phyloP scores from a whole-genome alignment of 2,329 filamentous ascomycete species.

The Colletotrichum musicola region DNA sequence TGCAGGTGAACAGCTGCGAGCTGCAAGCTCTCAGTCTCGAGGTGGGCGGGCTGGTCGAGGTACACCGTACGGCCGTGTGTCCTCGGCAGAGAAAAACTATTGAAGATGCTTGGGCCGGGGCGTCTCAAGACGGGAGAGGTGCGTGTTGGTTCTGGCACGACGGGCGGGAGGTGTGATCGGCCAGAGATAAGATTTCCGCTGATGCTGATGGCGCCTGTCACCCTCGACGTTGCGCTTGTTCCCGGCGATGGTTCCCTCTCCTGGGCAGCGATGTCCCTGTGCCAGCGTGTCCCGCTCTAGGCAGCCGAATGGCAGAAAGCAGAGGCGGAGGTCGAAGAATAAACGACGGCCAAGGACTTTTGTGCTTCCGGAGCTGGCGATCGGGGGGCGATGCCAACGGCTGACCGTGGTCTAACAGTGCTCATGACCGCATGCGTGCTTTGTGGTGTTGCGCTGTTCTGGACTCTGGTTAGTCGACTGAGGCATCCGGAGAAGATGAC shows the following conservation, averaged over 20 bases:
- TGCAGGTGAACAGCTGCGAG: slow-evolving; percentile 36
- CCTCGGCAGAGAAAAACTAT: slow-evolving; percentile 30
- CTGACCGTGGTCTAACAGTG: slow-evolving; percentile 2
- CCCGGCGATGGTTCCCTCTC: background rate
- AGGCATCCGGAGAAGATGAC: slow-evolving; percentile 3
- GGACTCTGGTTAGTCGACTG: slow-evolving; percentile 10
- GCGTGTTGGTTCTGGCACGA: slow-evolving; percentile 32
- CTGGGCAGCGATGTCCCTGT: background rate
- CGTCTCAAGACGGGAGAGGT: slow-evolving; percentile 42
- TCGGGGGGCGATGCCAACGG: slow-evolving; percentile 1
- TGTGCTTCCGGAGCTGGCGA: slow-evolving; percentile 27
- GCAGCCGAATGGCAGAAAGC: slow-evolving; percentile 6
- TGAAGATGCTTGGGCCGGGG: slow-evolving; percentile 25
- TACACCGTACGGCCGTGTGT: slow-evolving; percentile 5
- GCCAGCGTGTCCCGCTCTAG: background rate
- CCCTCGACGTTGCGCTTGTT: background rate
- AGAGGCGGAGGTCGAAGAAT: too few relatives aligned
- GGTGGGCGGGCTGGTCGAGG: slow-evolving; percentile 11
- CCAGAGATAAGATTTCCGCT: slow-evolving; percentile 5
- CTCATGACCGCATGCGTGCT: slow-evolving; percentile 11
- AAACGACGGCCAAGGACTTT: background rate
- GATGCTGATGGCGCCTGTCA: background rate
- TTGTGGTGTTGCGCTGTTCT: background rate
- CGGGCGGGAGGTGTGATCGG: slow-evolving; percentile 20
- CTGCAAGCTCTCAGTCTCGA: slow-evolving; percentile 28